A percentile compares a stretch with the other conserved stretches of the same genome.
Conservation (phyloP, 2,329 filamentous ascomycete genomes). For the Curvularia lunata region DNA sequence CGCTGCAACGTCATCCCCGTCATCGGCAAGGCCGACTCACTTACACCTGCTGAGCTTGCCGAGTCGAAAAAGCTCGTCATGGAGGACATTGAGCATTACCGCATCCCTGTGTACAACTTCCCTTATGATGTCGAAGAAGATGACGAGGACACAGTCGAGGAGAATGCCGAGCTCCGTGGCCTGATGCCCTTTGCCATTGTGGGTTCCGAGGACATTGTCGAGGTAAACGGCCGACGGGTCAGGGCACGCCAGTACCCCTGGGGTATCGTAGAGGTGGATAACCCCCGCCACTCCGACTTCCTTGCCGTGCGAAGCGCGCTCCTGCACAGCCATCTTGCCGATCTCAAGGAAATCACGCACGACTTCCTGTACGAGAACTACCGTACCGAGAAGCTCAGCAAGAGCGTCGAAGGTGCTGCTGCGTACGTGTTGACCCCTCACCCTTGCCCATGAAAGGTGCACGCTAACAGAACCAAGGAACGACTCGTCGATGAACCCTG, state of each 20-base stretch:
- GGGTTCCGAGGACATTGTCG: conserved; percentile 92
- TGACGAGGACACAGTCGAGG: conserved; percentile 98
- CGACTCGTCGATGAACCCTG: conserved; percentile 94
- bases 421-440: conserved; percentile 67
- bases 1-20: conserved; percentile 99
- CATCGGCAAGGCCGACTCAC: conserved; percentile 96
- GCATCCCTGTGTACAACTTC: conserved; percentile 99
- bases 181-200: conserved; percentile 99
- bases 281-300: conserved; percentile 98
- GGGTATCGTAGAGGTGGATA: conserved; percentile 99
- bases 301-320: conserved; percentile 95
- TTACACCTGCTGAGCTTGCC: conserved; percentile 93
- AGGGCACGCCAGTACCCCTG: conserved; percentile 97
- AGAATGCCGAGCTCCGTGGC: conserved; percentile 95
- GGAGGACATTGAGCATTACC: conserved; percentile 99
- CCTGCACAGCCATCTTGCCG: conserved; percentile 95
- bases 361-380: conserved; percentile 99
- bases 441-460: neutral
- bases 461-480: conserved; percentile 45
- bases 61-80: conserved; percentile 99
- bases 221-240: conserved; percentile 90
- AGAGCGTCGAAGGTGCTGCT: conserved; percentile 92
- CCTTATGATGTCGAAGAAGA: conserved; percentile 99
- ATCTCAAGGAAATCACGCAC: conserved; percentile 99
- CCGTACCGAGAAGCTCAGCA: conserved; percentile 99